Evolutionary conservation across 306 rosid genomes (phyloP).

Genomic region (Lablab purpureus): DNA sequence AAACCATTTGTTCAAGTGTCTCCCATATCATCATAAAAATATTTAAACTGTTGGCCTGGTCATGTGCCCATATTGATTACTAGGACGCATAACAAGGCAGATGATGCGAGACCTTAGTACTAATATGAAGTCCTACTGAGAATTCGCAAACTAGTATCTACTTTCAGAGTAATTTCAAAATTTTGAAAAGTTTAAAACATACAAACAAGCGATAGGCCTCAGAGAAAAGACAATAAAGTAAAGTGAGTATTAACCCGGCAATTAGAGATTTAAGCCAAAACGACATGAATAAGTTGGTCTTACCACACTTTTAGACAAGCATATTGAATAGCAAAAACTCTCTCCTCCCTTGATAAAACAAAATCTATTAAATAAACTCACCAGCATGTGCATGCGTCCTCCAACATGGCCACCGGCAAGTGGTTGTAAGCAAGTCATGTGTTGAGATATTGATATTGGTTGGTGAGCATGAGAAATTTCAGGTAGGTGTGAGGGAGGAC

Average conservation of each 20-base stretch:
- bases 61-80: background rate
- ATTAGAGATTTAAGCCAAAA: conserved; percentile 28
- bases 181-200: conserved; percentile 17
- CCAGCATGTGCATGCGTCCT: conserved; percentile 89
- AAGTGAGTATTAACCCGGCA: conserved; percentile 19
- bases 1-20: background rate
- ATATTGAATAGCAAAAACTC: conserved; percentile 36
- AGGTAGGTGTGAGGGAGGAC: conserved; percentile 73
- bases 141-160: conserved; percentile 26
- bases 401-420: conserved; percentile 77
- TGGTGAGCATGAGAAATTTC: conserved; percentile 88
- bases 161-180: conserved; percentile 15
- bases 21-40: conserved; percentile 20
- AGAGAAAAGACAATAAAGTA: conserved; percentile 23
- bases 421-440: conserved; percentile 80
- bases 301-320: conserved; percentile 13
- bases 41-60: conserved; percentile 11
- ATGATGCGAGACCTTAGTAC: background rate
- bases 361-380: conserved; percentile 51
- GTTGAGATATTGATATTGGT: conserved; percentile 79
- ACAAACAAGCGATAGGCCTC: background rate
- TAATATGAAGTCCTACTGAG: conserved; percentile 16
- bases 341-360: conserved; percentile 14
- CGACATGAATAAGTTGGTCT: background rate
- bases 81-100: conserved; percentile 1